phyloP scores from a whole-genome alignment of 2,329 filamentous ascomycete species.

The Penicillium sp. region DNA sequence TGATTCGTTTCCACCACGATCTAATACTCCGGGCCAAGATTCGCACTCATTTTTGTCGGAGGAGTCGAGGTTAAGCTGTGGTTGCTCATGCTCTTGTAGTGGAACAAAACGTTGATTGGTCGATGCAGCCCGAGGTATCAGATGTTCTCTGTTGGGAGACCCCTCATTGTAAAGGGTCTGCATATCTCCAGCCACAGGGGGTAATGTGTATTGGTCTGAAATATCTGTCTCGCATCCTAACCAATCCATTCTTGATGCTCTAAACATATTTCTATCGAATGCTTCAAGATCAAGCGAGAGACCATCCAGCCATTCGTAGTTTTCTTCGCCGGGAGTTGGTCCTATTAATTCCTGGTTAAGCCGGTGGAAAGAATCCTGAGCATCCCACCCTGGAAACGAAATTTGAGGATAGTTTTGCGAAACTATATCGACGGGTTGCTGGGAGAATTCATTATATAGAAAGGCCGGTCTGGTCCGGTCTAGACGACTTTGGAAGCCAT shows the following conservation, averaged over 20 bases:
- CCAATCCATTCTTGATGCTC: background rate
- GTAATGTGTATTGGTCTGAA: background rate
- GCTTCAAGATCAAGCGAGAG: background rate
- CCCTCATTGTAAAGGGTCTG: background rate
- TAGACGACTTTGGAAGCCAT: too few species aligned
- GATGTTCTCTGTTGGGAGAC: background rate
- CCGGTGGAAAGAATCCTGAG: background rate
- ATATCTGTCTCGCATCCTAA: background rate
- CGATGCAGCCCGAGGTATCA: background rate
- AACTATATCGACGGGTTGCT: background rate
- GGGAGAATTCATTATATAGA: background rate
- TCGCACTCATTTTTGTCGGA: background rate
- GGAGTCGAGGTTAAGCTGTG: background rate
- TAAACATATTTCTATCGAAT: background rate
- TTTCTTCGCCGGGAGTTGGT: background rate
- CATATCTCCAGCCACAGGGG: background rate
- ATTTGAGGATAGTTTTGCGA: background rate
- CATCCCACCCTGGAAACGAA: background rate
- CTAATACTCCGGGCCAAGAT: background rate
- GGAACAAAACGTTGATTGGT: background rate
- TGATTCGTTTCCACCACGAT: background rate
- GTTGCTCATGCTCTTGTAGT: background rate
- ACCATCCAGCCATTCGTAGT: background rate
- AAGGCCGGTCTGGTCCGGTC: too few species aligned
- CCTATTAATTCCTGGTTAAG: background rate